Evolutionary conservation across 768 basidiomycete genomes (phyloP), one percentile per base, ranked within the genome.

Genomic region (Boletus reticulatus): DNA sequence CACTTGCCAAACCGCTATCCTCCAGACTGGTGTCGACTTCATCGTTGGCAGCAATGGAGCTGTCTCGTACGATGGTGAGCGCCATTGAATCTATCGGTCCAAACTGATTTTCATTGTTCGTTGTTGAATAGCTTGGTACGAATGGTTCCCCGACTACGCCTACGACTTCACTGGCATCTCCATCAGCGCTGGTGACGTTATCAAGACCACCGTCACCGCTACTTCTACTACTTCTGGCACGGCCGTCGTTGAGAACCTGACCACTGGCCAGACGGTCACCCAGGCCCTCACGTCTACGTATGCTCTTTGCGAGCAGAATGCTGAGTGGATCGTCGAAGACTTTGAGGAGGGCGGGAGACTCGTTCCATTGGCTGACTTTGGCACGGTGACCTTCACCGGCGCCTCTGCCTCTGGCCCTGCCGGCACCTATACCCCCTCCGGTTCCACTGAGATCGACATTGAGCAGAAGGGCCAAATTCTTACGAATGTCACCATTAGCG

Each of bases 311-410:
- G 39, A 47, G 46, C 9, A 48, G 48, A 53, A 57, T 12, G 65
- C 58, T 11, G 65, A 67, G 51, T 67, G 65, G 65, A 65, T 62
- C 44, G 51, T 68, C 6, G 61, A 66, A 13, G 63, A 68, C 55
- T 54, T 58, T 43, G n/a, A 53, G 32, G n/a, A 56, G 16, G 10
- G 14, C 27, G 43, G 50, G 19, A 0, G 1, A 2, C 56, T 45
- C 4, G 66, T 55, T 44, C 41, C 55, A 2, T 43, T 68, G 3
- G 53, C 46, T 20, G n/a, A 68, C 55, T 67, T 64, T 46, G 56
- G 66, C 32, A 66, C 51, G 6, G 57, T 67, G 20, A 51, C 50
- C 5, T 67, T 65, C 60, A 20, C 2, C 13, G 9, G n/a, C 12
- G 57, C 59, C 9, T 52, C 32, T 31, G 64, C 61, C 19, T 48